Base-by-base conservation (phyloP, 495 filamentous ascomycete genomes). In the Penicillium antarcticum region DNA sequence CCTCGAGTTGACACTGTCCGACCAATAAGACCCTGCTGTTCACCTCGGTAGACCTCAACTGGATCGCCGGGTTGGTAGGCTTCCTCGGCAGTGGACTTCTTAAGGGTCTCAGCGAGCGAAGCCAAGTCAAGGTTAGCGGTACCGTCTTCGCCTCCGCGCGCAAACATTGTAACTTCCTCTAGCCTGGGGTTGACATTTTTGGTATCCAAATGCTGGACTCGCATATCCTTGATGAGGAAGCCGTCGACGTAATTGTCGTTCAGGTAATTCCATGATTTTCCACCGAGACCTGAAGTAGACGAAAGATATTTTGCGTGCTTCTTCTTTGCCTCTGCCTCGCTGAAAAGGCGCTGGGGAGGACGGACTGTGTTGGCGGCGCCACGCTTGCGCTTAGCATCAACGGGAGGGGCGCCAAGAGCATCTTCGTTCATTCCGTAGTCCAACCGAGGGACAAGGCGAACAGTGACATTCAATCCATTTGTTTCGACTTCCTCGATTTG, bases 41-140 rank as follows among this genome's bases (percentile, higher is more conserved):
- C 95, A 50, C 95, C 95, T 53, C 95, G 85, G 61, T 90, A 97
- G 38, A 99, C 88, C 65, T 97, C 95, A 10, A 98, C 91, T 4
- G 89, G 82, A 60, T 99, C 95, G 19, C 95, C 95, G 1, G 91
- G 88, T 2, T 91, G 82, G 57, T 95, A 99, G 4, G 87, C 83
- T 21, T 89, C 85, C 50, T 84, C 86, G 10, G 85, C 81, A 18
- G 83, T 85, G 31, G 80, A 83, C 40, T 87, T 87, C 61, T 92
- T 96, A 47, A 95, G 71, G 43, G 88, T 95, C 46, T 88, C 85
- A 29, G 91, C 89, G 26, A 99, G 75, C 5, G 92, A 90, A 55
- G 87, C 86, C 37, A 99, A 80, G 72, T 99, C 95, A 24, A 99
- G 76, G 52, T 94, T 95, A 51, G 96, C 89, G 11, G 88, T 89